Base-by-base conservation (phyloP, 495 filamentous ascomycete genomes). In the Xylaria curta region DNA sequence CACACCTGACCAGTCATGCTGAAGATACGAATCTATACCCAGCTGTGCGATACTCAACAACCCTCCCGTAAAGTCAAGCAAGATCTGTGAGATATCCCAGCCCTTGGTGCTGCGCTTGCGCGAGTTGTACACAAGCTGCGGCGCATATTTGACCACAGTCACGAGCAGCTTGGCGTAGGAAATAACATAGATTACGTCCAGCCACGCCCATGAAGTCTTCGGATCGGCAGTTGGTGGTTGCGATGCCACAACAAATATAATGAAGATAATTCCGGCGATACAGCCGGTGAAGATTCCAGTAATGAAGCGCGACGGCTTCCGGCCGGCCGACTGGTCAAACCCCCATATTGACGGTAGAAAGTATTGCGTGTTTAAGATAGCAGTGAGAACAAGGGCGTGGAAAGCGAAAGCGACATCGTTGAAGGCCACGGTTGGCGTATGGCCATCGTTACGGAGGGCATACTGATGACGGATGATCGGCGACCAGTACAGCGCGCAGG, bases 121-220 rank as follows among this genome's bases (percentile, higher is more conserved):
- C 76, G 92, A 94, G 82, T 98, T 98, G 72, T 91, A 84, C 72
- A 89, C 85, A 13, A 91, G 90, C 82, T 99, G 96, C 15, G 96
- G 97, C 47, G 92, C 87, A 81, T 98, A 99, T 79, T 99, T 99
- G 75, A 97, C 85, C 5, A 97, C 77, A 0, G 94, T 97, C 56
- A 97, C 88, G 28, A 94, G 74, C n/a, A 99, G 84, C 80, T 99
- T 99, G 79, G 96, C 86, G 75, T 94, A 97, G 21, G 91, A 91
- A 28, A 96, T 81, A 17, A 89, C 85, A 81, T 98, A 98, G 54
- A 97, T 85, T 38, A 78, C 82, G 68, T 86, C 82, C 0, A 85
- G 79, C 84, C 82, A 86, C 21, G 83, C 79, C 83, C 85, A 85
- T 4, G 78, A 69, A 24, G 71, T 70, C 51, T 62, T 72, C 62